Conservation (phyloP, 352 stramenopile species). For the Peronospora tabacina region DNA sequence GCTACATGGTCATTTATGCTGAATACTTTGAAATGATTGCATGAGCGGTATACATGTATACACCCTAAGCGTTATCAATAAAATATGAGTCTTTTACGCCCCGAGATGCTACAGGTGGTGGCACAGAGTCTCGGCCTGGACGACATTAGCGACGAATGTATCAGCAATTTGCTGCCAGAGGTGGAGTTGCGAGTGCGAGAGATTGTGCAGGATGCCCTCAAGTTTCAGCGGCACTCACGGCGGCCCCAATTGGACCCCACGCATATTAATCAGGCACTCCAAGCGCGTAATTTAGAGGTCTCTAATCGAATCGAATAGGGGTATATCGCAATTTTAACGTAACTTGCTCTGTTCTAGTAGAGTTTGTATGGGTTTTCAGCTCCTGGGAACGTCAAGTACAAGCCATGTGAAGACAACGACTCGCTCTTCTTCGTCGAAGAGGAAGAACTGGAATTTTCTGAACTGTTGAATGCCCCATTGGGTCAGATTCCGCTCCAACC, state of each 20-base stretch:
- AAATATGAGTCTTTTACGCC: slow-evolving; percentile 66
- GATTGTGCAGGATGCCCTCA: slow-evolving; percentile 79
- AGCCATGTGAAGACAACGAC: slow-evolving; percentile 47
- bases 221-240: slow-evolving; percentile 73
- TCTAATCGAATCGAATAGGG: background rate
- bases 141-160: slow-evolving; percentile 54
- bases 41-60: background rate
- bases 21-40: background rate
- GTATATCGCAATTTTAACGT: background rate
- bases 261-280: slow-evolving; percentile 75
- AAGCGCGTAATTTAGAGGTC: slow-evolving; percentile 62
- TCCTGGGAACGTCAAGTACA: slow-evolving; percentile 44
- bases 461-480: slow-evolving; percentile 71
- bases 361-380: slow-evolving; percentile 68
- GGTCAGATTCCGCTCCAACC: slow-evolving; percentile 66
- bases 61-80: background rate
- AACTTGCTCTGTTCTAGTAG: slow-evolving; percentile 20
- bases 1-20: background rate
- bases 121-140: slow-evolving; percentile 71
- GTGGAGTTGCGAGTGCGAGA: slow-evolving; percentile 76
- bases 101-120: slow-evolving; percentile 61
- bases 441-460: slow-evolving; percentile 56
- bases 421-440: slow-evolving; percentile 67
- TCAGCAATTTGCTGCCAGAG: slow-evolving; percentile 61
- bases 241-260: slow-evolving; percentile 43